Conservation (phyloP, 2,329 filamentous ascomycete genomes). For the Cryphonectria nitschkei region DNA sequence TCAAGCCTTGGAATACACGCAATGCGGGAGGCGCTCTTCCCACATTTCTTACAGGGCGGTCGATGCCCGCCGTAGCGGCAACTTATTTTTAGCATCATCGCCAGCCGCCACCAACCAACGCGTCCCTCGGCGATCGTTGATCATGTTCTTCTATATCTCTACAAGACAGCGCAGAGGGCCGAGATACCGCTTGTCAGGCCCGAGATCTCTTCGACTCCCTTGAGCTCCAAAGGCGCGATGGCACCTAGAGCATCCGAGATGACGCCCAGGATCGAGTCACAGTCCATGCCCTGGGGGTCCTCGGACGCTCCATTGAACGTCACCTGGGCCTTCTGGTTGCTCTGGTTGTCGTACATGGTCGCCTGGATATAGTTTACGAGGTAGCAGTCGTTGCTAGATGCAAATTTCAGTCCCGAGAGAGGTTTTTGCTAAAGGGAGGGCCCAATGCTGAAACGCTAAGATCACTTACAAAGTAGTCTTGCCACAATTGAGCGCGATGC, state of each 20-base stretch:
- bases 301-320: background rate
- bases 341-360: conserved; percentile 1
- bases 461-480: background rate
- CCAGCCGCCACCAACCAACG: background rate
- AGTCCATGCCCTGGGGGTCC: background rate
- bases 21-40: conserved; percentile 12
- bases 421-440: too few relatives aligned
- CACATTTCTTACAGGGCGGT: background rate
- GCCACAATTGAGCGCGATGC: background rate
- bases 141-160: background rate
- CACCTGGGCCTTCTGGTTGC: background rate
- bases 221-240: conserved; percentile 1
- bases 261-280: background rate
- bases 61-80: conserved; percentile 1
- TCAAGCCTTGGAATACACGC: background rate
- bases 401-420: background rate
- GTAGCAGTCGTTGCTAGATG: background rate
- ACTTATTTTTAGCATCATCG: conserved; percentile 2
- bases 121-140: background rate
- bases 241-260: background rate
- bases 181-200: background rate
- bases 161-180: background rate
- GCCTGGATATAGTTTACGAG: conserved; percentile 1
- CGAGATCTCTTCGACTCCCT: background rate
- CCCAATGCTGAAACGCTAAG: background rate